Base-by-base conservation (phyloP, 1,284 basidiomycete species). In the Leccinum angustisporum region DNA sequence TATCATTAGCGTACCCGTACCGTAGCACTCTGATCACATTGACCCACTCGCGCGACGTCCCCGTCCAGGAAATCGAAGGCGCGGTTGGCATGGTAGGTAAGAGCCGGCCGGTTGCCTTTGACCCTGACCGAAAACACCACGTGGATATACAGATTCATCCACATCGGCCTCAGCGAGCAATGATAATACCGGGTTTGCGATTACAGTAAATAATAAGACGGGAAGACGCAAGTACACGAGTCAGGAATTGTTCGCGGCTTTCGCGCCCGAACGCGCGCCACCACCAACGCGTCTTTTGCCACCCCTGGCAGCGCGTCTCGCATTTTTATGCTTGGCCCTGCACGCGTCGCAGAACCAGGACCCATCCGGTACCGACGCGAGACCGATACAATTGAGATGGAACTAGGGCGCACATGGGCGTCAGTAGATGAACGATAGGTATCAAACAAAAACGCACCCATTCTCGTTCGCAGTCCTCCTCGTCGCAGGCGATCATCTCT, bases 401-500 rank as follows among this genome's bases (percentile, higher is more conserved):
- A 94, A 97, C 94, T 95, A 72, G 50, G 55, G 10, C 27, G 9
- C 40, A 21, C 55, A 67, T 36, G 54, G 46, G 65, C 61, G 33
- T 59, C 6, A 48, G 66, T 63, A 43, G 62, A 51, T 16, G 59
- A 18, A 51, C 13, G 58, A 60, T 61, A 33, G 27, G 50, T 9
- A 58, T 65, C 51, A 57, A 11, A 18, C 40, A 61, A 54, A 53
- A 58, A 62, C 92, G 74, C 70, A 97, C 95, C 97, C 97, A 98
- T 89, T 98, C 96, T 61, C 84, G 82, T 71, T 91, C 87, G 77
- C 97, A 98, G 54, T 85, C 84, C n/a, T 83, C 80, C 68, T 91
- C 91, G 76, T 99, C 97, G 75, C 97, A 99, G 3, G 88, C 97
- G 70, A 99, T 95, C 97, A 99, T 99, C 77, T 97, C 92, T 33